Conservation (phyloP, 148 eudicot species). For the Rhododendron kiyosumense region DNA sequence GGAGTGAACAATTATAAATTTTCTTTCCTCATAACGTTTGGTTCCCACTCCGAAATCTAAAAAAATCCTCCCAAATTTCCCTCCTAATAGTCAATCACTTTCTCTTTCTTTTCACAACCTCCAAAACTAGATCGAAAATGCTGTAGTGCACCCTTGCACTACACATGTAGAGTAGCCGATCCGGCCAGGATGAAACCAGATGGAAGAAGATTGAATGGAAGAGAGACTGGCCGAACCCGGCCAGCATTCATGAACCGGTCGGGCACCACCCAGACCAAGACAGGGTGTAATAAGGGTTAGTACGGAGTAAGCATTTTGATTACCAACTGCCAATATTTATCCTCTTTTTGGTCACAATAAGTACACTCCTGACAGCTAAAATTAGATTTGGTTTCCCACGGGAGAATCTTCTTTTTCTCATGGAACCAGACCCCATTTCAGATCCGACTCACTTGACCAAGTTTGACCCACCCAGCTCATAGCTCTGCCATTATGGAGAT, state of each 20-base stretch:
- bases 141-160: too few relatives aligned
- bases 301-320: slow-evolving; percentile 16
- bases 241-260: slow-evolving; percentile 45
- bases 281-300: slow-evolving; percentile 20
- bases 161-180: too few relatives aligned
- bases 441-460: neutral
- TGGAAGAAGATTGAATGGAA: neutral
- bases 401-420: slow-evolving; percentile 13
- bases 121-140: neutral
- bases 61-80: neutral
- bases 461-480: neutral
- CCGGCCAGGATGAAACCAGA: too few relatives aligned
- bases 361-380: slow-evolving; percentile 33
- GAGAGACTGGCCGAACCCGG: slow-evolving; percentile 30
- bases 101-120: neutral
- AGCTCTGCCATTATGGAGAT: neutral
- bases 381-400: slow-evolving; percentile 26
- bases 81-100: neutral
- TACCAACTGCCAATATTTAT: slow-evolving; percentile 27
- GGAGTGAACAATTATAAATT: too few relatives aligned
- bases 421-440: neutral
- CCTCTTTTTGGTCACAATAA: slow-evolving; percentile 21
- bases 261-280: slow-evolving; percentile 44
- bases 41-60: neutral
- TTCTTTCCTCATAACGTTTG: neutral